Conservation (phyloP, 768 basidiomycete genomes). For the Pulveroboletus sp. region DNA sequence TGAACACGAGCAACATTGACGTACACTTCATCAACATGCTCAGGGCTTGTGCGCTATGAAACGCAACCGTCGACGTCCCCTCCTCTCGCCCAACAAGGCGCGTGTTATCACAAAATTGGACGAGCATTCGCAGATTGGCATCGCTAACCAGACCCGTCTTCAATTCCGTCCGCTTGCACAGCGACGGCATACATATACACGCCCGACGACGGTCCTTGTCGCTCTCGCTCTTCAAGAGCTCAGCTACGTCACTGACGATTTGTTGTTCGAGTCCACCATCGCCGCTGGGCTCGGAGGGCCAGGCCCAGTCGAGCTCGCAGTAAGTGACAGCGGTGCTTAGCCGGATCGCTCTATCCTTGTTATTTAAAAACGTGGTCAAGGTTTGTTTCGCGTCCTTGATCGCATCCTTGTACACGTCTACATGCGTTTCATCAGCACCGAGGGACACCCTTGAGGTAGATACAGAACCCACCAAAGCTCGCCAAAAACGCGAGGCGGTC, state of each 20-base stretch:
- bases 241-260: constrained; percentile 10
- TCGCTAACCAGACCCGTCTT: constrained; percentile 13
- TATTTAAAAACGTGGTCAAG: constrained; percentile 14
- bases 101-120: constrained; percentile 16
- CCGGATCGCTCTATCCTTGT: constrained; percentile 14
- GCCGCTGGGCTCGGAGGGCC: constrained; percentile 6
- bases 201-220: constrained; percentile 14
- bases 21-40: constrained; percentile 24
- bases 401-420: constrained; percentile 17
- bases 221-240: constrained; percentile 9
- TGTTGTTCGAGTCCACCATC: constrained; percentile 1
- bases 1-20: neutral
- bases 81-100: constrained; percentile 12
- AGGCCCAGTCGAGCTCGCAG: constrained; percentile 25
- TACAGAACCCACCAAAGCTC: constrained; percentile 21
- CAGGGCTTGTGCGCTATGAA: constrained; percentile 27
- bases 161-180: constrained; percentile 21
- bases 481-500: constrained; percentile 31
- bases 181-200: constrained; percentile 28
- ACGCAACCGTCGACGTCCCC: constrained; percentile 15
- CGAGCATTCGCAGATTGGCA: constrained; percentile 15
- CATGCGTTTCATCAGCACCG: neutral
- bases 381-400: constrained; percentile 7
- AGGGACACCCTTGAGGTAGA: neutral
- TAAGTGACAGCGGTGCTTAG: constrained; percentile 25